Evolutionary conservation across 805 yeast genomes (phyloP).

Genomic region (Komagataella phaffii): DNA sequence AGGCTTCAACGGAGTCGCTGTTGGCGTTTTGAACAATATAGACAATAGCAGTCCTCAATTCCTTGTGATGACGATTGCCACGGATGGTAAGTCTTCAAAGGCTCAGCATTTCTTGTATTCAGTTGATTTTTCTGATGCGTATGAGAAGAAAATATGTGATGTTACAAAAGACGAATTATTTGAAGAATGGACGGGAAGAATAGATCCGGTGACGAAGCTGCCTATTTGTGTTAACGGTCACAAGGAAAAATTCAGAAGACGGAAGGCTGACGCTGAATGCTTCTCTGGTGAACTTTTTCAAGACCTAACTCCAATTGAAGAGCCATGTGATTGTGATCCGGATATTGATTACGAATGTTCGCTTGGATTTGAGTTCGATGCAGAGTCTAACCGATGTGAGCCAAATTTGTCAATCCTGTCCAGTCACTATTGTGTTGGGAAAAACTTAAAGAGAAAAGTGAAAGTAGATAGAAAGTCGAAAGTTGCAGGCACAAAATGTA

Average conservation of each 20-base stretch:
- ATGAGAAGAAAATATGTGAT: constrained; percentile 23
- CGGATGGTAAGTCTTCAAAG: constrained; percentile 7
- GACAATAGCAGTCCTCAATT: constrained; percentile 62
- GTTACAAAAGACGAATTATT: constrained; percentile 28
- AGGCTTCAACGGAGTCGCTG: background rate
- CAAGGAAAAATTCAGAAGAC: constrained; percentile 45
- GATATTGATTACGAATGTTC: constrained; percentile 56
- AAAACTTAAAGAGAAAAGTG: background rate
- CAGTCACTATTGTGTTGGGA: background rate
- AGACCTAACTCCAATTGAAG: constrained; percentile 32
- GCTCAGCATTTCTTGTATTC: constrained; percentile 13
- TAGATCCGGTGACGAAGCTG: constrained; percentile 12
- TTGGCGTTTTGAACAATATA: background rate
- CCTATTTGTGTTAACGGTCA: constrained; percentile 53
- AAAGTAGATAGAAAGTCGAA: background rate
- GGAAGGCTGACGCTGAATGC: constrained; percentile 56
- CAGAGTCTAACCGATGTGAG: constrained; percentile 4
- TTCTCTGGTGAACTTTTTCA: constrained; percentile 34
- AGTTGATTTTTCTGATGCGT: constrained; percentile 47
- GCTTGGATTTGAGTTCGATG: constrained; percentile 24
- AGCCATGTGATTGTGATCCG: constrained; percentile 50
- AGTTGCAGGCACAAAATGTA: background rate
- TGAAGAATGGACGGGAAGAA: constrained; percentile 51
- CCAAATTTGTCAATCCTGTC: background rate
- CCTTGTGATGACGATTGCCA: constrained; percentile 30